A percentile compares a stretch with the other conserved stretches of the same genome.
Conservation (phyloP, 1,284 basidiomycete genomes). For the Schizopora paradoxa region DNA sequence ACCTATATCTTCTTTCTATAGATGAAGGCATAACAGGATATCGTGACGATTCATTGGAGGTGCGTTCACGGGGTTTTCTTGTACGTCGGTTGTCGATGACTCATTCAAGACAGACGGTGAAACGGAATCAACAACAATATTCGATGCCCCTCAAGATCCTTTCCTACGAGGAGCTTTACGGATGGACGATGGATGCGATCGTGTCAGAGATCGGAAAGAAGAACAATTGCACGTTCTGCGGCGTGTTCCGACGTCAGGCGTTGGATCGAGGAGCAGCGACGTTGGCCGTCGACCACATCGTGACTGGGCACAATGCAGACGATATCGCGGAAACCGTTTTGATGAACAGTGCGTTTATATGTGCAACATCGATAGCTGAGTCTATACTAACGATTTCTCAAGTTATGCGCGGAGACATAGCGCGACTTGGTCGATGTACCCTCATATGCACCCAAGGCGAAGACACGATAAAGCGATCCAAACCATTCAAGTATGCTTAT, state of each 20-base stretch:
- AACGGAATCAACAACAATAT: conserved; percentile 95
- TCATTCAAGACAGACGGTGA: conserved; percentile 73
- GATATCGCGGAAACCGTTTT: conserved; percentile 98
- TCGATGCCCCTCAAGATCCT: conserved; percentile 93
- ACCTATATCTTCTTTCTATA: conserved; percentile 91
- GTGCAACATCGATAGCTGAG: background rate
- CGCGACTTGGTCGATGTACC: conserved; percentile 89
- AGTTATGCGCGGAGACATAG: conserved; percentile 98
- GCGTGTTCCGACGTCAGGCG: conserved; percentile 94
- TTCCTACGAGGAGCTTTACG: conserved; percentile 94
- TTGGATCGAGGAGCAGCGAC: conserved; percentile 90
- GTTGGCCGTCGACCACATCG: conserved; percentile 93
- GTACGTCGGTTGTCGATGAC: conserved; percentile 8
- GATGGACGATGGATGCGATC: conserved; percentile 99
- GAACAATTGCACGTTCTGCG: conserved; percentile 99
- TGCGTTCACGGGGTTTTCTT: conserved; percentile 30
- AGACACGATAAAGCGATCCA: conserved; percentile 92
- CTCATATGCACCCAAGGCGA: conserved; percentile 90
- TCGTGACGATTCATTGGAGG: conserved; percentile 95
- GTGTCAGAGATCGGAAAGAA: conserved; percentile 93
- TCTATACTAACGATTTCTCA: conserved; percentile 4
- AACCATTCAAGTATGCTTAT: conserved; percentile 99
- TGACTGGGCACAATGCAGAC: conserved; percentile 98
- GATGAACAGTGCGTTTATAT: conserved; percentile 82
- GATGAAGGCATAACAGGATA: conserved; percentile 99